phyloP scores from a whole-genome alignment of 139 green algal genomes.

The Coccomyxa sp. region DNA sequence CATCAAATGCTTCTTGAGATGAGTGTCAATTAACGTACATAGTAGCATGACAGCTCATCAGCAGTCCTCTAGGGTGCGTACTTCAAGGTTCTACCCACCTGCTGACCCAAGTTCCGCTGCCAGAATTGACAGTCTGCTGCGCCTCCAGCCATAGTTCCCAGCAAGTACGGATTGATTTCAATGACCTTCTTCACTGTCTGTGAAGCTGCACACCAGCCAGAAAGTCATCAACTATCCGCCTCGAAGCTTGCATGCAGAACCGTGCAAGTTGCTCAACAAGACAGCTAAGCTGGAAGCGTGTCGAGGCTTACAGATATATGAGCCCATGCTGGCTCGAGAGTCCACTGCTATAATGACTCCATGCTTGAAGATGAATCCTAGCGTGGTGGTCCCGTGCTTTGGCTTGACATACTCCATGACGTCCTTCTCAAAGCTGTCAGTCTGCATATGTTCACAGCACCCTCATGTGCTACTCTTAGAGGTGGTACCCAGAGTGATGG shows the following conservation, averaged over 20 bases:
- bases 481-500: too few relatives aligned
- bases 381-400: slow-evolving; percentile 94
- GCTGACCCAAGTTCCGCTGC: slow-evolving; percentile 89
- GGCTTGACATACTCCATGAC: slow-evolving; percentile 96
- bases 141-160: slow-evolving; percentile 98
- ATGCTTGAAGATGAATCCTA: slow-evolving; percentile 96
- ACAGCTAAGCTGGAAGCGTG: background rate
- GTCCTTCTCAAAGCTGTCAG: slow-evolving; percentile 91
- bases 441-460: slow-evolving; percentile 44
- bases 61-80: too few relatives aligned
- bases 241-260: background rate
- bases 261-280: too few relatives aligned
- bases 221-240: background rate
- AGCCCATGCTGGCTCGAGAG: slow-evolving; percentile 93
- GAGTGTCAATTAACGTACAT: too few relatives aligned
- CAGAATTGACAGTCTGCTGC: slow-evolving; percentile 98
- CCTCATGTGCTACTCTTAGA: too few relatives aligned
- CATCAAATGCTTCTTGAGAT: too few relatives aligned
- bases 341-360: slow-evolving; percentile 98
- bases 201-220: slow-evolving; percentile 57
- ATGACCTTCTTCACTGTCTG: slow-evolving; percentile 99
- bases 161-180: slow-evolving; percentile 97
- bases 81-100: slow-evolving; percentile 36
- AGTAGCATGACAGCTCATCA: too few relatives aligned
- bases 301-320: slow-evolving; percentile 87